These are phyloP conservation scores for Metarhizium brunneum DNA, from an alignment of 2,329 filamentous ascomycete genomes.

Conservation along the genomic window DNA sequence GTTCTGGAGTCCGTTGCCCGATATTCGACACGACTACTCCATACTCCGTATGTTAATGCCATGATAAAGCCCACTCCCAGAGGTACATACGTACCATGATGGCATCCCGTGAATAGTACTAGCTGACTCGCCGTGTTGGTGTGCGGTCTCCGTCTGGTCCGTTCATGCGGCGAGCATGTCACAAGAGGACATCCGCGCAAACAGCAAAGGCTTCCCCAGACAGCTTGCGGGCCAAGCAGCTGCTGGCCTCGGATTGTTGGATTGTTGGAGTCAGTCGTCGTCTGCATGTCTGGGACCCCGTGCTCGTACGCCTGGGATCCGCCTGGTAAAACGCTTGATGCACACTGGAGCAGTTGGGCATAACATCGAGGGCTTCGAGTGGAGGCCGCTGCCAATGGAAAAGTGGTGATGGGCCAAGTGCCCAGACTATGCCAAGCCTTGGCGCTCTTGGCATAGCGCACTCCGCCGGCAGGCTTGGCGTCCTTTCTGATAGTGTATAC, in stretches of 20 bases:
- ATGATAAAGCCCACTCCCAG: too few species aligned
- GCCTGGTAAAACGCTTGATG: neutral
- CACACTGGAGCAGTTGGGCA: neutral
- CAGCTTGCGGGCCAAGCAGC: too few species aligned
- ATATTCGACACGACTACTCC: neutral
- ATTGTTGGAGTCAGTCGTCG: too few species aligned
- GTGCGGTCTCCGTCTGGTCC: too few species aligned
- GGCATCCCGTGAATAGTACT: too few species aligned
- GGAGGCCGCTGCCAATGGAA: constrained; percentile 18
- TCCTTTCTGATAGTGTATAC: constrained; percentile 12
- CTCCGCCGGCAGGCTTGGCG: constrained; percentile 16
- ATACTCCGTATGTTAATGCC: neutral
- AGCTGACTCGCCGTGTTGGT: too few species aligned
- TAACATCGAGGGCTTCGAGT: neutral
- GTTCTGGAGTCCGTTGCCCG: too few species aligned
- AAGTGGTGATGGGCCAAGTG: constrained; percentile 18
- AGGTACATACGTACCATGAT: neutral
- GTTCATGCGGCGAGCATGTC: too few species aligned
- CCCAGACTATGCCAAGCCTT: constrained; percentile 30
- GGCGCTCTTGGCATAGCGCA: constrained; percentile 25
- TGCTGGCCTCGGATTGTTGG: too few species aligned
- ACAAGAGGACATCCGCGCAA: too few species aligned
- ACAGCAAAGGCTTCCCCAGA: too few species aligned
- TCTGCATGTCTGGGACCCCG: neutral
- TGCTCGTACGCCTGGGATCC: neutral